Evolutionary conservation across 2,329 filamentous ascomycete genomes (phyloP).

Genomic region (Penicillium sp.): DNA sequence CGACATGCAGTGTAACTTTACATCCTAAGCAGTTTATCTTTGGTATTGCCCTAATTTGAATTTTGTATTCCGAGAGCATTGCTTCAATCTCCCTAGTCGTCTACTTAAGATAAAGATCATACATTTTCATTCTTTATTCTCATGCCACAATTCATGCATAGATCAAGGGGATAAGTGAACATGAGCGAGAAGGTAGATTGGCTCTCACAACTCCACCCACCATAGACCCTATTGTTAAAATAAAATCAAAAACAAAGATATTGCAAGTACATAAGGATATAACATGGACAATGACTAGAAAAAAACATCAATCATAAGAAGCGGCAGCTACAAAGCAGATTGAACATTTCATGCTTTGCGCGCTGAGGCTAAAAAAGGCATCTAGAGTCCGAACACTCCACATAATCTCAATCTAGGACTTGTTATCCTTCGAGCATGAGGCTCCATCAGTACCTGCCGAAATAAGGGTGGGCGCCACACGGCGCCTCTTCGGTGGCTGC

Average conservation of each 20-base stretch:
- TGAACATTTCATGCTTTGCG: background rate
- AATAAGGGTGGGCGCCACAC: constrained; percentile 68
- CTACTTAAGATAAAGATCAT: background rate
- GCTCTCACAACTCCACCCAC: background rate
- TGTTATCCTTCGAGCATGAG: constrained; percentile 13
- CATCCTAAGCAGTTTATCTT: background rate
- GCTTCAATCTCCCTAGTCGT: background rate
- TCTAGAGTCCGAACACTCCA: background rate
- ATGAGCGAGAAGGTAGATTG: constrained; percentile 4
- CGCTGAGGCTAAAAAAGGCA: background rate
- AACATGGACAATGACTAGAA: constrained; percentile 5
- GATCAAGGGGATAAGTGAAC: constrained; percentile 3
- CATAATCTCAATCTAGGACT: background rate
- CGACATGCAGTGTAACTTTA: background rate
- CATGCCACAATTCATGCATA: constrained; percentile 6
- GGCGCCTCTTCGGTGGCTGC: constrained; percentile 62
- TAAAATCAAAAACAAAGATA: background rate
- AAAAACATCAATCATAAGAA: constrained; percentile 24
- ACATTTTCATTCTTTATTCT: constrained; percentile 14
- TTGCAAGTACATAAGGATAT: constrained; percentile 5
- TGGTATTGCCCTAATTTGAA: background rate
- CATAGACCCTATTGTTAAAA: background rate
- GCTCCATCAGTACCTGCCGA: constrained; percentile 24
- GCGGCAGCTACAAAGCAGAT: background rate
- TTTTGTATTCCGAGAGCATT: background rate